Base-by-base conservation (phyloP, 2,329 filamentous ascomycete species). In the Epichloe festucae region DNA sequence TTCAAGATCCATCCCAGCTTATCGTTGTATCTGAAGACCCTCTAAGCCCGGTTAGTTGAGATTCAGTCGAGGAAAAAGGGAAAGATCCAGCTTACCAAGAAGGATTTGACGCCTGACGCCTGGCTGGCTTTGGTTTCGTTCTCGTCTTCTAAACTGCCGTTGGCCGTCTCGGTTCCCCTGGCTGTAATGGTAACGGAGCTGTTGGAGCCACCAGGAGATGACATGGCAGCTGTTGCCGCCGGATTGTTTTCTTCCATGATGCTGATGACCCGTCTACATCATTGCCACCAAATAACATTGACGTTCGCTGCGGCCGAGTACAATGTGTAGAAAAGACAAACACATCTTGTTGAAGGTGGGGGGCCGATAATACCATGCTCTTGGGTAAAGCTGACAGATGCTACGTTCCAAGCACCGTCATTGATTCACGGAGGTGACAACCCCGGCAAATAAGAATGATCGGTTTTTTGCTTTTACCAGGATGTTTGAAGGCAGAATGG, bases 1-100 rank as follows among this genome's bases (percentile, higher is more conserved):
- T 71, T 71, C 46, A 69, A 55, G 17, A 60, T 40, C 66, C 69
- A 72, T 50, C 69, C 68, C 4, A 57, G 15, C 5, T 54, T 52
- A 52, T 72, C 66, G 46, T 67, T 70, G 59, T 72, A 72, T 10
- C 55, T 57, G 47, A 70, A 69, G 51, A 70, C 62, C 11, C 68
- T 63, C 67, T 70, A 23, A 14, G 0, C 15, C 17, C 5, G 19
- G 14, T 14, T 10, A 7, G 36, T 11, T 52, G 27, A 36, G 15
- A 35, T 21, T 17, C 19, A 3, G 15, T n/a, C 8, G 11, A n/a
- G 12, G 31, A 3, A 15, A 44, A 5, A 8, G 15, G 17, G 27
- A 3, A 14, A 15, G 8, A 34, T 3, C 4, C 14, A 21, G 39
- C 50, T 40, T 40, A 59, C 63, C 44, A 62, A 11, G 17, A 59